Evolutionary conservation across 1,139 yeast genomes (phyloP), one percentile per base, ranked within the genome.

Genomic region (Taphrina communis): DNA sequence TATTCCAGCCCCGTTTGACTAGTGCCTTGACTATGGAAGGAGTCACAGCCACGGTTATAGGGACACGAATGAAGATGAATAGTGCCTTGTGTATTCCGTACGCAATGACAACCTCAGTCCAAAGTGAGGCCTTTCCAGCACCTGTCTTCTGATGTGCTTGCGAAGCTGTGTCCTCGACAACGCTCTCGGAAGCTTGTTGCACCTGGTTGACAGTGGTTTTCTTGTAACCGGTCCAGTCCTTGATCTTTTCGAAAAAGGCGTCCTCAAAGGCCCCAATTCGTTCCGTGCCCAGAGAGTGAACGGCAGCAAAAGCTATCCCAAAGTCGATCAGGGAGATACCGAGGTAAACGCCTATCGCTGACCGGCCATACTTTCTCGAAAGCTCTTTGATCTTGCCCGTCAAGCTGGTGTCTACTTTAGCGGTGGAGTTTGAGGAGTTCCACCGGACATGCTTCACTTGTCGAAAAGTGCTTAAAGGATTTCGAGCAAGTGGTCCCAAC

Each of bases 11-110:
- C 25, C 67, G 61, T 50, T 55, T 63, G 39, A 63, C 61, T 7
- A 63, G 41, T 38, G 56, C 60, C 62, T 79, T 82, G 17, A 91
- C 97, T 1, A 91, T 83, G 5, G 86, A 78, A 1, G 99, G 99
- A 0, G 98, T 92, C 21, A 93, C 84, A 6, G 97, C 97, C 0
- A 97, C 97, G 0, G 97, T 88, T 53, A 92, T 78, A 12, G 99
- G 99, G 8, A 94, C 80, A 73, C 99, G 84, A 56, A 91, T 83
- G 73, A 94, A 85, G 12, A 88, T 84, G 56, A 86, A 78, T 72
- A 93, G 82, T 6, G 95, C 86, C 80, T 95, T 94, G 81, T 94
- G 99, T 67, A 94, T 81, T 5, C 97, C 97, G 77, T 94, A 94
- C 0, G 99, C 99, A 72, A 95, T 84, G 21, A 91, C 88, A 74